Evolutionary conservation across 345 rosid species (phyloP).

Genomic region (Rhodomyrtus tomentosa): DNA sequence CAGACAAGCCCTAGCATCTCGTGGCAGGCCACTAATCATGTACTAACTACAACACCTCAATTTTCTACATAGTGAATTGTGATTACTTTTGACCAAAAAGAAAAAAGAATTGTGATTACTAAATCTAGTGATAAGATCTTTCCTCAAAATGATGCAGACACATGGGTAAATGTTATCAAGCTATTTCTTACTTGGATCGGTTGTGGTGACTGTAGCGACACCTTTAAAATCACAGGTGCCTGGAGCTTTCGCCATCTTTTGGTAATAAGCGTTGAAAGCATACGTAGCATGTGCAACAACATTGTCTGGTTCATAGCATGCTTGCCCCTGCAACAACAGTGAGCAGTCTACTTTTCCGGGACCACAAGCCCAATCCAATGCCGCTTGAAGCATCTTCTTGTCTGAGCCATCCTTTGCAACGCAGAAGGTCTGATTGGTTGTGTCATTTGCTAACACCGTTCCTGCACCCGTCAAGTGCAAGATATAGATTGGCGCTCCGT

Average conservation of each 20-base stretch:
- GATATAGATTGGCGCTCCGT: constrained; percentile 54
- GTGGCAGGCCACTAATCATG: not conserved
- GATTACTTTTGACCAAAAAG: no score
- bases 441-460: constrained; percentile 76
- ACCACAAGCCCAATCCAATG: constrained; percentile 99
- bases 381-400: constrained; percentile 89
- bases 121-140: not conserved
- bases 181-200: constrained; percentile 69
- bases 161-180: not conserved
- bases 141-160: not conserved
- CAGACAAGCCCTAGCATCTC: not conserved
- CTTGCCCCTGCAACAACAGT: constrained; percentile 58
- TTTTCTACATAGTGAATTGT: not conserved
- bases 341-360: constrained; percentile 97
- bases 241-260: constrained; percentile 50
- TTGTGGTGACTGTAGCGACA: constrained; percentile 74
- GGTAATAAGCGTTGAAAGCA: constrained; percentile 91
- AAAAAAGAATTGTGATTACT: no score
- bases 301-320: constrained; percentile 77
- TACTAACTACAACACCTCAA: not conserved
- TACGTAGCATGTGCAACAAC: constrained; percentile 67
- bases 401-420: constrained; percentile 65
- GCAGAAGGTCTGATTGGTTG: constrained; percentile 95
- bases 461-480: constrained; percentile 80
- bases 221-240: constrained; percentile 98